Percentiles rank a stretch among this genome's conserved stretches.
Conservation (phyloP, 2,329 filamentous ascomycete species). For the Mycocentrospora acerina region DNA sequence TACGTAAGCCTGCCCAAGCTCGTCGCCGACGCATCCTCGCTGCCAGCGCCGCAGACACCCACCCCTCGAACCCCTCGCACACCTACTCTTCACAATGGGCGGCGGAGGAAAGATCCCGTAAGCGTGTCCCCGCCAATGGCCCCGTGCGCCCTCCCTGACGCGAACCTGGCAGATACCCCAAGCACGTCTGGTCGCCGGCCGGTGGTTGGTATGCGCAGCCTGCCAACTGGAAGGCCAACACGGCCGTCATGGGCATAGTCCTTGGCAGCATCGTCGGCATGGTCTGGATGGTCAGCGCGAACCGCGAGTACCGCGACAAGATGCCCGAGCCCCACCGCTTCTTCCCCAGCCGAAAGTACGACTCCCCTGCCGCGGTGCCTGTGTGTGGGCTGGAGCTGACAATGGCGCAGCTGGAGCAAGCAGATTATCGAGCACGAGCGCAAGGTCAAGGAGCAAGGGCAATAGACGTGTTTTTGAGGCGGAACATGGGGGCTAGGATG, state of each 20-base stretch:
- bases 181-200: constrained; percentile 98
- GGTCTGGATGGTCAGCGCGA: constrained; percentile 71
- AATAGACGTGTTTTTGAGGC: constrained; percentile 3
- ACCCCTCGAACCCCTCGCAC: constrained; percentile 20
- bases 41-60: constrained; percentile 16
- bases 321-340: constrained; percentile 77
- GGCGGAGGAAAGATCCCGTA: constrained; percentile 74
- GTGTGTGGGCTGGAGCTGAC: constrained; percentile 28
- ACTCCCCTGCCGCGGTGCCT: constrained; percentile 4
- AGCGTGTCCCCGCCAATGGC: constrained; percentile 17
- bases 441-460: constrained; percentile 43
- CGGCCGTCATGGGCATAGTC: constrained; percentile 69
- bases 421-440: constrained; percentile 71
- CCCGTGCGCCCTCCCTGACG: constrained; percentile 15
- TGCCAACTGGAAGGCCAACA: constrained; percentile 93
- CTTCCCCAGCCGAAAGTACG: constrained; percentile 82
- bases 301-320: constrained; percentile 69
- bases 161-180: constrained; percentile 73
- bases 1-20: constrained; percentile 13
- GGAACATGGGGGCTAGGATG: constrained; percentile 13
- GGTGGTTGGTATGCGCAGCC: constrained; percentile 98
- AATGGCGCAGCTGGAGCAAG: constrained; percentile 63
- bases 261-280: constrained; percentile 68
- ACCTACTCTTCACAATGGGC: constrained; percentile 62
- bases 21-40: constrained; percentile 25